phyloP scores from a whole-genome alignment of 2,329 filamentous ascomycete species.

The Diaporthe humulicola region DNA sequence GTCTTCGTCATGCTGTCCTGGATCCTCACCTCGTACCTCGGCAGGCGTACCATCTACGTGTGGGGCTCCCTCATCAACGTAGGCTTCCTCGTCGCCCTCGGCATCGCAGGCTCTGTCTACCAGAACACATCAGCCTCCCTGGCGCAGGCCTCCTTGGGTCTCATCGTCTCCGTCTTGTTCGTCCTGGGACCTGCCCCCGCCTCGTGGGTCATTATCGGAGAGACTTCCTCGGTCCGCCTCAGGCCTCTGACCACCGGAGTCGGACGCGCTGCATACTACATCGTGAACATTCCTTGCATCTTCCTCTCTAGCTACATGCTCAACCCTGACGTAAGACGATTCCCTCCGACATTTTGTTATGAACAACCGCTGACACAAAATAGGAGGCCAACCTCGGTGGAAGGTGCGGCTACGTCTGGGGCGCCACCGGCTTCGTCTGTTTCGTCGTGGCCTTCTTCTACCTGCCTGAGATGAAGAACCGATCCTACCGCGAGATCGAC shows the following conservation, averaged over 20 bases:
- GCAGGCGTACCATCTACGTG: constrained; percentile 74
- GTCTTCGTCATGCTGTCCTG: constrained; percentile 76
- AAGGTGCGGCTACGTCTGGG: constrained; percentile 73
- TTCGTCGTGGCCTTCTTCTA: constrained; percentile 61
- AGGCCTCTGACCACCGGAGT: constrained; percentile 74
- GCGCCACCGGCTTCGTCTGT: constrained; percentile 68
- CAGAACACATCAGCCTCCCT: constrained; percentile 50
- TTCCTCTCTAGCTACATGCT: constrained; percentile 73
- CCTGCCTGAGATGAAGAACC: constrained; percentile 69
- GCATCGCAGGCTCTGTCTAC: constrained; percentile 68
- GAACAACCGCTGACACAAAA: constrained; percentile 46
- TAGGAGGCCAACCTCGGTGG: constrained; percentile 53
- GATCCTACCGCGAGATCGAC: constrained; percentile 73
- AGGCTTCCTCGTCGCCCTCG: constrained; percentile 67
- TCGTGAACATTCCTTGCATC: constrained; percentile 75
- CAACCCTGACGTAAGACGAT: constrained; percentile 60
- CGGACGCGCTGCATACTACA: constrained; percentile 73
- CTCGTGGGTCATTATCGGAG: constrained; percentile 77
- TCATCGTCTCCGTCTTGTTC: constrained; percentile 76
- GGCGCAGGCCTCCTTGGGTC: constrained; percentile 72
- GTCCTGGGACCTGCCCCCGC: constrained; percentile 72
- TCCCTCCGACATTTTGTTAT: background rate
- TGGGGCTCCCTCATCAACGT: constrained; percentile 69
- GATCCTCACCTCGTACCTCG: constrained; percentile 74
- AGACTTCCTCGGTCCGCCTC: constrained; percentile 75